Base-by-base conservation (phyloP, 2,329 filamentous ascomycete species). In the Ascochyta rabiei region DNA sequence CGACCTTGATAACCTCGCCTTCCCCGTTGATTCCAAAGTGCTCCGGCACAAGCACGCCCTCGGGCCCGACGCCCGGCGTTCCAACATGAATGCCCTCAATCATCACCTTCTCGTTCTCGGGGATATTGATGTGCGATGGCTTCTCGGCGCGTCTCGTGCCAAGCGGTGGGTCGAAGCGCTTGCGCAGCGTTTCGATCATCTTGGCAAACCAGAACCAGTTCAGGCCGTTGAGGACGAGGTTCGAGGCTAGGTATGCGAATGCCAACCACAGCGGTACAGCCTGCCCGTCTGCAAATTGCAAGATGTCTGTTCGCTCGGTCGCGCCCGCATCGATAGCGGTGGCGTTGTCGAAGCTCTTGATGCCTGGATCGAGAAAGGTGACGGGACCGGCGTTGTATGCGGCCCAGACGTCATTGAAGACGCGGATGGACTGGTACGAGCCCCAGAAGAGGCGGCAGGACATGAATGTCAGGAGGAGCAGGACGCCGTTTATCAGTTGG, bases 201-300 rank as follows among this genome's bases (percentile, higher is more conserved):
- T 91, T 91, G 68, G 86, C 81, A 72, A 93, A 95, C 91, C 91
- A 96, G 76, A 88, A 90, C 68, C 90, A 86, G 76, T 96, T 96
- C 47, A 96, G 78, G 12, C 83, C 81, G 69, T 92, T 93, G 23
- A 96, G 81, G 0, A 84, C 83, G 18, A 90, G 48, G 72, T 95
- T 95, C 68, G 85, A 86, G 9, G 80, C 81, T 6, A 92, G 75
- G 69, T 95, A 95, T 24, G 85, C 77, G 13, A 74, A 76, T 1
- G 84, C 86, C 19, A 95, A 80, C 90, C 90, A 93, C 1, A 85
- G 28, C 0, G 90, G 90, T 3, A 93, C 63, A 0, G 58, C 45
- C 19, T 68, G 62, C 15, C 69, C 67, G 3, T 75, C 70, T 4
- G 79, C 77, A 60, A 80, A 85, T 18, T 74, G 75, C 68, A 83